A percentile compares a stretch with the other conserved stretches of the same genome.
Evolutionary conservation across 257 asterid genomes (phyloP).

Genomic region (Salvia hispanica): DNA sequence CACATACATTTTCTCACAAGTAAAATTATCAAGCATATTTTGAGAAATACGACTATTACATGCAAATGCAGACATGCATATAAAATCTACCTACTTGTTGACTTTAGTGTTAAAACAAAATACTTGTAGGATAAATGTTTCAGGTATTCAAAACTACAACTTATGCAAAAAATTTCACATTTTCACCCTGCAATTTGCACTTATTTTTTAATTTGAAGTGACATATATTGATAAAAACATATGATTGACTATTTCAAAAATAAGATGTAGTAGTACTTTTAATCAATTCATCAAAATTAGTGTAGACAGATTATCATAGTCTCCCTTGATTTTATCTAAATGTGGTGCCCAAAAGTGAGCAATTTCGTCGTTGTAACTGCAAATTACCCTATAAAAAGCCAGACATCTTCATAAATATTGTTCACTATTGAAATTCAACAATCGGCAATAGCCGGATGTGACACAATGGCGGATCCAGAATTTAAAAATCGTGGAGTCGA

Average conservation of each 20-base stretch:
- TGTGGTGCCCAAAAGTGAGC: not conserved
- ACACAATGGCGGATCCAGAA: no score
- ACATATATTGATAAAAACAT: no score
- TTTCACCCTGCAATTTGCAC: not conserved
- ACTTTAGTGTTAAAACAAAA: conserved; percentile 4
- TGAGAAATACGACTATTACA: not conserved
- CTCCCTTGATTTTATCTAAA: no score
- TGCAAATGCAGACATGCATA: not conserved
- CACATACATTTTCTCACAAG: not conserved
- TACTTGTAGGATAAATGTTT: not conserved
- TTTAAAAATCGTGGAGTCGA: no score
- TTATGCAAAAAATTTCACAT: not conserved
- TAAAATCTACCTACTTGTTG: not conserved
- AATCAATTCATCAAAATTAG: no score
- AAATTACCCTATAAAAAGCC: not conserved
- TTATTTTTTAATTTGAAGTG: no score
- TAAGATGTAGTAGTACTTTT: no score
- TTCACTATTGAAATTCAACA: not conserved
- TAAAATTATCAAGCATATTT: not conserved
- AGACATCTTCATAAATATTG: not conserved
- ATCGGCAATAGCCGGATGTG: not conserved
- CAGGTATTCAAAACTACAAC: no score
- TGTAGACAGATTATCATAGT: no score
- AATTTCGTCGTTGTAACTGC: not conserved
- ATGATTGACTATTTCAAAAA: no score